Conservation (phyloP, 306 rosid genomes). For the Sicyos baderoa region DNA sequence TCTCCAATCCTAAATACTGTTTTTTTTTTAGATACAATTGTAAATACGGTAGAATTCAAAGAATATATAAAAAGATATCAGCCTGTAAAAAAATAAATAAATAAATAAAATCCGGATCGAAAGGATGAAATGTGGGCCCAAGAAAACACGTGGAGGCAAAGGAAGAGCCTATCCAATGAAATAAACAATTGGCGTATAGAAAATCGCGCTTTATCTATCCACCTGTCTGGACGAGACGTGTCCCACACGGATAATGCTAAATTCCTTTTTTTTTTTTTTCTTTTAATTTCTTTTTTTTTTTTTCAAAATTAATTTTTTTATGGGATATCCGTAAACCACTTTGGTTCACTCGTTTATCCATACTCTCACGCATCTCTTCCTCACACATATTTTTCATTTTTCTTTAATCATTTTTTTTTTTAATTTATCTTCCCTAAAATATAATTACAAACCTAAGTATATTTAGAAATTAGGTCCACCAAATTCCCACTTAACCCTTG, state of each 20-base stretch:
- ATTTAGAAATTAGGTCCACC: conserved; percentile 14
- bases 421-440: neutral
- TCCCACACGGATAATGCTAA: conserved; percentile 18
- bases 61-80: too few species aligned
- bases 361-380: conserved; percentile 11
- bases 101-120: too few species aligned
- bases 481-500: conserved; percentile 10
- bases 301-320: neutral
- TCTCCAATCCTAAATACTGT: too few species aligned
- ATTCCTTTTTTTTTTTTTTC: neutral
- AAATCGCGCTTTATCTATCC: conserved; percentile 22
- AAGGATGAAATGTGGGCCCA: neutral
- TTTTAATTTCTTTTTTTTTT: too few species aligned
- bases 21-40: too few species aligned
- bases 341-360: conserved; percentile 12
- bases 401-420: neutral
- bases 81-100: too few species aligned
- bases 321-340: conserved; percentile 18
- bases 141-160: neutral
- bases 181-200: conserved; percentile 16
- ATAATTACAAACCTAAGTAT: neutral
- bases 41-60: too few species aligned
- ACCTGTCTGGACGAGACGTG: conserved; percentile 20
- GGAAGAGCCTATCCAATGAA: conserved; percentile 8
- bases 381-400: neutral